These are phyloP conservation scores for Coemansia sp. DNA, from an alignment of 192 early-diverging fungal genomes.

Conservation along the genomic window DNA sequence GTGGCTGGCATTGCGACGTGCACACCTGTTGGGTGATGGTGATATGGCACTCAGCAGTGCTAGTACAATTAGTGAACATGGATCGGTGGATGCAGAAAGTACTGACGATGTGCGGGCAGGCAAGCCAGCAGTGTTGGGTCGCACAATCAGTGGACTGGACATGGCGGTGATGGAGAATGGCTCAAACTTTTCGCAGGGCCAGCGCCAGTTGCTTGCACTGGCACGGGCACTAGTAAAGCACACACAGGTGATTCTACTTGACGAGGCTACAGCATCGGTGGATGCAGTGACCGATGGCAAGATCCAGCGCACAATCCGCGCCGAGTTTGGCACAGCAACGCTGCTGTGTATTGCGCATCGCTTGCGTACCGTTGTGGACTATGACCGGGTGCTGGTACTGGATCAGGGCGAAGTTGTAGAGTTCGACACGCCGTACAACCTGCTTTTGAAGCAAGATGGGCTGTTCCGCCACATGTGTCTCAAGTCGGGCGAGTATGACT, in stretches of 20 bases:
- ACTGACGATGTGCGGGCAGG: not conserved
- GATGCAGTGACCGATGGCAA: constrained; percentile 78
- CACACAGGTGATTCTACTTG: constrained; percentile 66
- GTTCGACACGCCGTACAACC: constrained; percentile 61
- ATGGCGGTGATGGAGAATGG: constrained; percentile 58
- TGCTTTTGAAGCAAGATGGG: constrained; percentile 53
- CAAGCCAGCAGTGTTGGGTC: constrained; percentile 17
- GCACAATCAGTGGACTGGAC: constrained; percentile 41
- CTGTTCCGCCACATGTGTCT: constrained; percentile 74
- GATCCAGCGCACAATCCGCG: constrained; percentile 69
- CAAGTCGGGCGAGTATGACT: constrained; percentile 75
- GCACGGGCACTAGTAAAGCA: constrained; percentile 76
- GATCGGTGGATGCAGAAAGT: not conserved
- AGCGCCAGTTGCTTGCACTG: constrained; percentile 80
- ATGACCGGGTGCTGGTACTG: constrained; percentile 75
- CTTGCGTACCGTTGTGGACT: constrained; percentile 70
- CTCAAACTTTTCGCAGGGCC: constrained; percentile 77
- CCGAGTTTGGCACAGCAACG: constrained; percentile 59
- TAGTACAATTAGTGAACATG: constrained; percentile 18
- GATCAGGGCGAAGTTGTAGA: constrained; percentile 71
- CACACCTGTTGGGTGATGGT: constrained; percentile 30
- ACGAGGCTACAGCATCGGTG: constrained; percentile 76
- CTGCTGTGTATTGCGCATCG: constrained; percentile 75
- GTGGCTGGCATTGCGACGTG: constrained; percentile 59
- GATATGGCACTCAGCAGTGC: constrained; percentile 7